phyloP scores from a whole-genome alignment of 2,329 filamentous ascomycete species.

The Kalmusia sp. region DNA sequence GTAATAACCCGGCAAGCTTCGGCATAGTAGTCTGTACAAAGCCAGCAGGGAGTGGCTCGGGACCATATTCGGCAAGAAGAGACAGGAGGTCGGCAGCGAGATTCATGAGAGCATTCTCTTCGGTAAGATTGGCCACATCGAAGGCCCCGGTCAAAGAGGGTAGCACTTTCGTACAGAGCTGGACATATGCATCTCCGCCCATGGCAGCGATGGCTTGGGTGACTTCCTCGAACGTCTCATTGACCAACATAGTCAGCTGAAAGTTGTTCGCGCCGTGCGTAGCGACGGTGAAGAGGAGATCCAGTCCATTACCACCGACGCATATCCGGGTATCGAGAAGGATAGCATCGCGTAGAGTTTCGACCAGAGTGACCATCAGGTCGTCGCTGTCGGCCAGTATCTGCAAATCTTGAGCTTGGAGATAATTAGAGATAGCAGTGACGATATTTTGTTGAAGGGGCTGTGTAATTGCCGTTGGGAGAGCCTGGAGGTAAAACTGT shows the following conservation, averaged over 20 bases:
- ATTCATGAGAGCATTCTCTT: slow-evolving; percentile 84
- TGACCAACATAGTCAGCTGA: slow-evolving; percentile 86
- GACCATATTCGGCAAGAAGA: slow-evolving; percentile 80
- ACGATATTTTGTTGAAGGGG: slow-evolving; percentile 68
- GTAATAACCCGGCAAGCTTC: slow-evolving; percentile 81
- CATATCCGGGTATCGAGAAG: slow-evolving; percentile 78
- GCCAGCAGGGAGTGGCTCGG: slow-evolving; percentile 82
- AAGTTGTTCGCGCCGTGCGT: slow-evolving; percentile 90
- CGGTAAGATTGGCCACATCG: slow-evolving; percentile 83
- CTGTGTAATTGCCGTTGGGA: slow-evolving; percentile 59
- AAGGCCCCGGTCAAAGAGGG: slow-evolving; percentile 89
- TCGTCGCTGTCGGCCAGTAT: slow-evolving; percentile 91
- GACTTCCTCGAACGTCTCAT: slow-evolving; percentile 90
- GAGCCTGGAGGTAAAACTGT: slow-evolving; percentile 69
- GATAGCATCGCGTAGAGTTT: slow-evolving; percentile 84
- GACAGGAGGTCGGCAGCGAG: slow-evolving; percentile 86
- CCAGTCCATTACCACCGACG: slow-evolving; percentile 77
- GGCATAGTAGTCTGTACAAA: slow-evolving; percentile 87
- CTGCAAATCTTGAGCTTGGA: slow-evolving; percentile 78
- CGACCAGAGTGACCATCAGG: slow-evolving; percentile 86
- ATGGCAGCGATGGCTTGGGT: slow-evolving; percentile 71
- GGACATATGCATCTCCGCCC: slow-evolving; percentile 73
- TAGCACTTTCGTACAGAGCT: slow-evolving; percentile 83
- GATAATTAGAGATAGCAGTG: slow-evolving; percentile 71
- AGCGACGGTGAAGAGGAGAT: slow-evolving; percentile 86